Conservation (phyloP, 345 rosid genomes). For the Diplotaxis tenuifolia region DNA sequence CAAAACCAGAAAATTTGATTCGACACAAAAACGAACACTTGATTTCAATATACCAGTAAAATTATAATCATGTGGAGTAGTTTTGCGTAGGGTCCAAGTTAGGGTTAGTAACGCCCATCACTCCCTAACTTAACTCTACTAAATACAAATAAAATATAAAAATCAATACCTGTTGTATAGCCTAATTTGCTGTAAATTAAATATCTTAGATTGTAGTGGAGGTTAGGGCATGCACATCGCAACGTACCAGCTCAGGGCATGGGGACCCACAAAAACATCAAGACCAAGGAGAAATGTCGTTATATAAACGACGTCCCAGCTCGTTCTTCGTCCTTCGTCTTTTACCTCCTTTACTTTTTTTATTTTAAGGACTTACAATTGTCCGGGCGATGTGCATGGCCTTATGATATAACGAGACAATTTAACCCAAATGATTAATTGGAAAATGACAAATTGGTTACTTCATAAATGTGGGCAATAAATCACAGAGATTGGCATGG, state of each 20-base stretch:
- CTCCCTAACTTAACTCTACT: not conserved
- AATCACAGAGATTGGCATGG: constrained; percentile 18
- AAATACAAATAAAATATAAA: not conserved
- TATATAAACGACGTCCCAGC: no score
- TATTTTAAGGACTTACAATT: no score
- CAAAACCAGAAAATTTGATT: not conserved
- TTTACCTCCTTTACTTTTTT: no score
- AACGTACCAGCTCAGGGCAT: no score
- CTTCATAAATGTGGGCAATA: constrained; percentile 3
- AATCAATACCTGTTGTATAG: not conserved
- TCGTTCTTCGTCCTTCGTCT: no score
- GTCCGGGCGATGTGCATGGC: no score
- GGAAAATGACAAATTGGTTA: not conserved
- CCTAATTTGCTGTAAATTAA: constrained; percentile 1
- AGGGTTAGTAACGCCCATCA: not conserved
- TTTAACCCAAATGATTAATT: constrained; percentile 1
- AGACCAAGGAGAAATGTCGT: no score
- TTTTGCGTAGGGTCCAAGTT: not conserved
- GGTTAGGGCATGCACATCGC: no score
- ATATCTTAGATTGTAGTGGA: constrained; percentile 13
- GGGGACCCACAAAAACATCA: no score
- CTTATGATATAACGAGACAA: not conserved
- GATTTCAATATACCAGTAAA: not conserved
- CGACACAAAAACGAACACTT: not conserved
- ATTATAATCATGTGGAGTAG: not conserved